Percentiles rank a stretch among this genome's conserved stretches.
Conservation (phyloP, 352 stramenopile species). For the Aphanomyces stellatus region DNA sequence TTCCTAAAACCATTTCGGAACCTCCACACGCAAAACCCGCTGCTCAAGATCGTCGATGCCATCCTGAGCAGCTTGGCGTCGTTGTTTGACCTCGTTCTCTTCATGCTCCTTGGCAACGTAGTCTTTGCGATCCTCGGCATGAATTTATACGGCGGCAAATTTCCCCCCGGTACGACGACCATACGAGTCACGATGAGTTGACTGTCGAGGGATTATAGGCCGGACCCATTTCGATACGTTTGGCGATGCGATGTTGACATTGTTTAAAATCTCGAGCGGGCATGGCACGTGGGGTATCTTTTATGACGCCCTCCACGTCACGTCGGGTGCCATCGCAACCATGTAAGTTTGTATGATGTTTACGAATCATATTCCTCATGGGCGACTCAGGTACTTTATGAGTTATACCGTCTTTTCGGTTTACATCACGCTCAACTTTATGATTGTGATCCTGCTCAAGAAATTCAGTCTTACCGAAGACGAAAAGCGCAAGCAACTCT, state of each 20-base stretch:
- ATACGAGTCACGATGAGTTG: no score
- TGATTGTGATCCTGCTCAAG: conserved; percentile 72
- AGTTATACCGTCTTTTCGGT: conserved; percentile 59
- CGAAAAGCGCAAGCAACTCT: conserved; percentile 58
- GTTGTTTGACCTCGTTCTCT: conserved; percentile 52
- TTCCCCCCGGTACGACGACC: conserved; percentile 49
- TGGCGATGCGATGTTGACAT: conserved; percentile 67
- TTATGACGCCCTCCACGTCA: conserved; percentile 50
- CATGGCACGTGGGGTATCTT: conserved; percentile 78
- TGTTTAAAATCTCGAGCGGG: conserved; percentile 81
- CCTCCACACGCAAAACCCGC: conserved; percentile 63
- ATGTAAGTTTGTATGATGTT: no score
- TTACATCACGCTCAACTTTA: conserved; percentile 74
- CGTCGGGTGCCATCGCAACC: conserved; percentile 39
- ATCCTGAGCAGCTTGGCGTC: conserved; percentile 55
- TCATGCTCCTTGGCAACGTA: conserved; percentile 56
- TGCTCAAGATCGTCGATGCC: conserved; percentile 61
- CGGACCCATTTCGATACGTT: conserved; percentile 74
- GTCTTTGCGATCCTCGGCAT: conserved; percentile 80
- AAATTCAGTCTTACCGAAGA: conserved; percentile 85
- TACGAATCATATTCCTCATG: no score
- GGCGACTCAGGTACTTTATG: conserved; percentile 46
- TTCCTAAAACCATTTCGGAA: conserved; percentile 67
- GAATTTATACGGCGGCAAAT: conserved; percentile 72
- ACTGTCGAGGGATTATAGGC: no score